Conservation (phyloP, 345 rosid species). For the Lepidium aucheri region DNA sequence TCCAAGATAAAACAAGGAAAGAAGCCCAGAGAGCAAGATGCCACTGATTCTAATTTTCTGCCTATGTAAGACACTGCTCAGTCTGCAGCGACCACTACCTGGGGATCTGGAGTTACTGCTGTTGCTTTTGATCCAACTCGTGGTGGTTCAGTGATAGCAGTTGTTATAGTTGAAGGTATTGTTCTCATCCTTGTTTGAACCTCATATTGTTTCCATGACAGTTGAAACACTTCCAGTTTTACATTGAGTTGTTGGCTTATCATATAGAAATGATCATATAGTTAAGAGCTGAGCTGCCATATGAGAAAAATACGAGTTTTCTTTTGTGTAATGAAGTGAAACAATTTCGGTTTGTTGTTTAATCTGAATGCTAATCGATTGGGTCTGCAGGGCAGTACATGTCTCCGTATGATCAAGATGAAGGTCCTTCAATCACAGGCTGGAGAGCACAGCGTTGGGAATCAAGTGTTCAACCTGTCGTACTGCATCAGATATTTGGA, state of each 20-base stretch:
- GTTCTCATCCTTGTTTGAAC: slow-evolving; percentile 13
- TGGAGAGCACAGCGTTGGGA: slow-evolving; percentile 99
- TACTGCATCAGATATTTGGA: slow-evolving; percentile 96
- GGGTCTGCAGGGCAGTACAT: slow-evolving; percentile 76
- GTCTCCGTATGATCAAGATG: slow-evolving; percentile 99
- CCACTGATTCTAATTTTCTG: slow-evolving; percentile 69
- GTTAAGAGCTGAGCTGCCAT: slow-evolving; percentile 1
- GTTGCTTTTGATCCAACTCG: slow-evolving; percentile 98
- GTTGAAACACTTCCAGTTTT: neutral
- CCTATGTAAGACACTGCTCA: slow-evolving; percentile 96
- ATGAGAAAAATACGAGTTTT: neutral
- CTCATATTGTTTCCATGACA: slow-evolving; percentile 11
- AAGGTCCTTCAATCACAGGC: slow-evolving; percentile 98
- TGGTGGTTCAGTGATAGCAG: slow-evolving; percentile 97
- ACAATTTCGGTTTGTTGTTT: neutral
- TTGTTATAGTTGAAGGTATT: slow-evolving; percentile 96
- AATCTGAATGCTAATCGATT: neutral
- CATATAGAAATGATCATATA: neutral
- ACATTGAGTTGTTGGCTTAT: neutral
- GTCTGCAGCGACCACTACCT: slow-evolving; percentile 96
- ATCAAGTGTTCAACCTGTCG: slow-evolving; percentile 93
- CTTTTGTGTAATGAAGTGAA: neutral
- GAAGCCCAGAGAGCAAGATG: slow-evolving; percentile 59
- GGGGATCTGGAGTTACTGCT: slow-evolving; percentile 99
- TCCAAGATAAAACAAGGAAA: slow-evolving; percentile 73